Evolutionary conservation across 2,329 filamentous ascomycete genomes (phyloP), one percentile per base, ranked within the genome.

Genomic region (Rutstroemia sydowiana): DNA sequence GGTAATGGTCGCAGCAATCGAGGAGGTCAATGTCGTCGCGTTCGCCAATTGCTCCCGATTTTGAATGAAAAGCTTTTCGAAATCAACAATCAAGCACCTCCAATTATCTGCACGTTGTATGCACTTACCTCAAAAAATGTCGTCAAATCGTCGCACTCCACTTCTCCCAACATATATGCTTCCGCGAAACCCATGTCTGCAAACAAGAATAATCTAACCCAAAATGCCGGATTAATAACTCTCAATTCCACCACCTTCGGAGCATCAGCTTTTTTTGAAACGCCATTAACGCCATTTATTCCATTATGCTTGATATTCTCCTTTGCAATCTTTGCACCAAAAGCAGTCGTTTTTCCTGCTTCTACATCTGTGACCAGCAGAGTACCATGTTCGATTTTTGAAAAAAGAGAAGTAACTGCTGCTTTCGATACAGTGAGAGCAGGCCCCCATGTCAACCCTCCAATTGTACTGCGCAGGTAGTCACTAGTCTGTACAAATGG

Each of bases 151-250:
- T 76, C 70, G 54, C 84, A 87, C 47, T 81, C 77, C 26, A 87
- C 74, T 64, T 88, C 84, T 41, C 81, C 81, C 14, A 88, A 72
- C 82, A 88, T 88, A 62, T 85, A 88, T 26, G 82, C 78, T 45
- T 66, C 64, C 7, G 62, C 79, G 57, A 88, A 87, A 2, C 85
- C 85, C 82, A 88, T 87, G 65, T 88, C 85, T 34, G 79, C 82
- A 62, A 87, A 86, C 26, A 88, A 68, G 42, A 84, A 74, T 47
- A 87, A 67, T 37, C 84, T 76, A 61, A 86, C 75, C 84, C 84
- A 88, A 64, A 88, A 87, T 28, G 80, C 73, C 56, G 87, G 82
- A 60, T 78, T 78, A 63, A 78, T 76, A 8, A 88, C 75, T 11
- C 75, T 71, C 31, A 88, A 68, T 59, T 82, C 76, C 3, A 80